Percentiles rank a stretch among this genome's conserved stretches.
Conservation (phyloP, 441 rosid species). For the Arabidopsis lyrata region DNA sequence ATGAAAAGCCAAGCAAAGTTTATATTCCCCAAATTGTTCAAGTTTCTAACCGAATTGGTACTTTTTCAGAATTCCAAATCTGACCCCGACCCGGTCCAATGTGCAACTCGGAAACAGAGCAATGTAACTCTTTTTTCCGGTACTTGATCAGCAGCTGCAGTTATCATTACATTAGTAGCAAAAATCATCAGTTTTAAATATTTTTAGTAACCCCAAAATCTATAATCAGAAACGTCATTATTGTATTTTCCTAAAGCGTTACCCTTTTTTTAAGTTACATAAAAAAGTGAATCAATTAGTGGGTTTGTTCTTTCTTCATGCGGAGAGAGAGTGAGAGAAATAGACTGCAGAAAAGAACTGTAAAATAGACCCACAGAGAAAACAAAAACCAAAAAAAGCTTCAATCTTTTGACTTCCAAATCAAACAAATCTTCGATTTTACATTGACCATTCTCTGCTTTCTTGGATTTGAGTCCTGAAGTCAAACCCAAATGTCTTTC, state of each 20-base stretch:
- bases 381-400: neutral
- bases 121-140: conserved; percentile 12
- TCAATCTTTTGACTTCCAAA: conserved; percentile 30
- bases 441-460: conserved; percentile 16
- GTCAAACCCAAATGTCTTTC: conserved; percentile 39
- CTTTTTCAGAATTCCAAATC: neutral
- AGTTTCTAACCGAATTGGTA: neutral
- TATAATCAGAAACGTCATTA: conserved; percentile 30
- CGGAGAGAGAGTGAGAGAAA: neutral
- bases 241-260: conserved; percentile 21
- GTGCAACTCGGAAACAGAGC: neutral
- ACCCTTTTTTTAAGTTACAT: conserved; percentile 2
- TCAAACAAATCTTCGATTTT: conserved; percentile 28
- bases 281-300: neutral
- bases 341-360: conserved; percentile 21
- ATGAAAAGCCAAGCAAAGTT: neutral
- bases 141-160: conserved; percentile 32
- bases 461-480: conserved; percentile 17
- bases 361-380: conserved; percentile 22
- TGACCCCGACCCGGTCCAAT: neutral
- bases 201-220: conserved; percentile 8
- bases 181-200: conserved; percentile 17
- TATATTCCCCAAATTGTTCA: neutral
- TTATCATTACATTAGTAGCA: conserved; percentile 30
- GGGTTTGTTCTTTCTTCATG: conserved; percentile 32